Evolutionary conservation across 139 green algal genomes (phyloP).

Genomic region (Chara braunii): DNA sequence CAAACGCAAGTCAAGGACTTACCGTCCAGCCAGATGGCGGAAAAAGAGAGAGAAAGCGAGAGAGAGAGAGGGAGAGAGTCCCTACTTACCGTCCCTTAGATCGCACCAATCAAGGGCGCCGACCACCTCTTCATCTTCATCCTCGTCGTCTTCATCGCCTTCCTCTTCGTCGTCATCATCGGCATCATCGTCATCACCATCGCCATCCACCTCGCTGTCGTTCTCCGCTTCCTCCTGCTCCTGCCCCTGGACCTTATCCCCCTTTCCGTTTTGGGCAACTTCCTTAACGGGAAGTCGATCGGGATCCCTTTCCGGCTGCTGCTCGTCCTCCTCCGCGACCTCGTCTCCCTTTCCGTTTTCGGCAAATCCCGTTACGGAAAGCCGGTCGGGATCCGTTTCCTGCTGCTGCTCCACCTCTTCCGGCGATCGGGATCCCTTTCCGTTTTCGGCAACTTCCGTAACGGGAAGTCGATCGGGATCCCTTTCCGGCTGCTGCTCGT

Average conservation of each 20-base stretch:
- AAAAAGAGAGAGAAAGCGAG: neutral
- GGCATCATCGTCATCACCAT: neutral
- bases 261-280: neutral
- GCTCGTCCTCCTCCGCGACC: neutral
- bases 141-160: constrained; percentile 30
- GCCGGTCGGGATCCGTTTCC: neutral
- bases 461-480: too few species aligned
- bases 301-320: neutral
- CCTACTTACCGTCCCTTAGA: constrained; percentile 35
- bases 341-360: neutral
- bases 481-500: neutral
- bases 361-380: neutral
- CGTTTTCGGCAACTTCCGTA: too few species aligned
- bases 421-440: neutral
- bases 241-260: neutral
- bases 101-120: constrained; percentile 37
- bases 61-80: neutral
- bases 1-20: too few species aligned
- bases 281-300: neutral
- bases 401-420: neutral
- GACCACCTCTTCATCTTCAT: constrained; percentile 30
- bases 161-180: constrained; percentile 37
- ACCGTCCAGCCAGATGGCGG: neutral
- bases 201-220: neutral
- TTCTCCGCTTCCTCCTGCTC: neutral